Evolutionary conservation across 192 early-diverging fungal species (phyloP), one percentile per base, ranked within the genome.

Genomic region (Coemansia interrupta): DNA sequence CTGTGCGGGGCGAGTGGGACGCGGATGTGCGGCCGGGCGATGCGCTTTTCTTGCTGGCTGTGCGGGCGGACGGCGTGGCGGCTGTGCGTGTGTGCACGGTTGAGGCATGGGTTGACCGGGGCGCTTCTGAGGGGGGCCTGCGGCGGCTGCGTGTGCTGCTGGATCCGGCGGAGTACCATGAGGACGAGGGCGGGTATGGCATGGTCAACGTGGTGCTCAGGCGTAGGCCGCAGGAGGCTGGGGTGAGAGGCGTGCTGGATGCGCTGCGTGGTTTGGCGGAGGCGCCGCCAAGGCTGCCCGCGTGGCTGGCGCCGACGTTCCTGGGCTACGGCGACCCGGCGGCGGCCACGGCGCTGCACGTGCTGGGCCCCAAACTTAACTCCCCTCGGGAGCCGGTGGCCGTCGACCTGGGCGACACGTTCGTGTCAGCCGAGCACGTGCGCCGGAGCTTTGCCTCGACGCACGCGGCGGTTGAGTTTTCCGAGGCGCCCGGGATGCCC

Each of bases 321-420:
- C 78, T 99, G 20, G 97, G 97, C 41, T 99, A 99, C 64, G 97
- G 96, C 54, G 91, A 98, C 58, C 92, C 93, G 1, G 77, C 73
- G 19, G 85, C 84, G 54, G 89, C 91, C 3, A 78, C 65, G 0
- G 64, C 65, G 1, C 8, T 53, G 80, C 80, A 14, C 72, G 82
- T 5, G n/a, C 22, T 28, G 48, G 48, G n/a, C 71, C 91, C 53
- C 28, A 58, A 36, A 3, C 1, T 11, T 2, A 1, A 8, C 3
- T 36, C 32, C 6, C 32, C 77, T 38, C 73, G 82, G 13, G 75
- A 66, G 6, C 60, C 85, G 0, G 66, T 66, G 13, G 74, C 74
- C n/a, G 81, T 97, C 38, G 82, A 92, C 55, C 88, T 98, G 64
- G 79, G 89, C 15, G 92, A 95, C 64, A 96, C 95, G 3, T 96